Percentiles rank a stretch among this genome's conserved stretches.
Conservation (phyloP, 2,329 filamentous ascomycete genomes). For the Pseudocercospora macadamiae region DNA sequence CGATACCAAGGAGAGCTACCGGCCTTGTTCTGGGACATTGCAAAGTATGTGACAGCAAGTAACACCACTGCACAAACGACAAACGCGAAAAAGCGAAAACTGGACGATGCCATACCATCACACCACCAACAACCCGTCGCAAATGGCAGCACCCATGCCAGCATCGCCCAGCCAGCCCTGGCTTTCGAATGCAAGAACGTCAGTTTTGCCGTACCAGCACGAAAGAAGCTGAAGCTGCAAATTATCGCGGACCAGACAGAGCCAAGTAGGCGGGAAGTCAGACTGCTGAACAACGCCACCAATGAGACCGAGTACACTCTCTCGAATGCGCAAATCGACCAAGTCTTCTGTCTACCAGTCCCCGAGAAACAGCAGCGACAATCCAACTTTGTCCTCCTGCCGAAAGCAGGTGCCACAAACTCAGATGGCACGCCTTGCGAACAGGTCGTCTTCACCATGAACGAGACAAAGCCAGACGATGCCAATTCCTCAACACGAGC, state of each 20-base stretch:
- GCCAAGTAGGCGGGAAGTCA: constrained; percentile 28
- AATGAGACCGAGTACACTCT: constrained; percentile 46
- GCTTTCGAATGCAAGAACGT: constrained; percentile 56
- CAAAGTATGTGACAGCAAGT: constrained; percentile 44
- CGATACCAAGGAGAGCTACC: constrained; percentile 28
- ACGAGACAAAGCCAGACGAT: constrained; percentile 52
- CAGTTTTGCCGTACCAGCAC: constrained; percentile 63
- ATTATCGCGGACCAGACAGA: constrained; percentile 46
- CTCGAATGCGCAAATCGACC: constrained; percentile 56
- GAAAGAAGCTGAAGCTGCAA: constrained; percentile 66
- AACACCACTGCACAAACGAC: constrained; percentile 32
- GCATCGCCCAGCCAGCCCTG: constrained; percentile 37
- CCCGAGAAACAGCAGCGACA: constrained; percentile 67
- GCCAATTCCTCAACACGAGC: constrained; percentile 44
- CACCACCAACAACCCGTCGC: constrained; percentile 1
- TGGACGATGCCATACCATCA: constrained; percentile 43
- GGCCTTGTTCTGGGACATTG: constrained; percentile 54
- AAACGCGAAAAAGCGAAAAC: constrained; percentile 53
- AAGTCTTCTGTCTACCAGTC: constrained; percentile 64
- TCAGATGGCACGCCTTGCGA: constrained; percentile 47
- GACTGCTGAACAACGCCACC: constrained; percentile 33
- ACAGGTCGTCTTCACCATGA: constrained; percentile 63
- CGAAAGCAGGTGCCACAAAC: constrained; percentile 52
- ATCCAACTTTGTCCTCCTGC: constrained; percentile 65
- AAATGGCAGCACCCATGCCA: constrained; percentile 20